Conservation (phyloP, 805 yeast genomes). For the Saturnispora saitoi region DNA sequence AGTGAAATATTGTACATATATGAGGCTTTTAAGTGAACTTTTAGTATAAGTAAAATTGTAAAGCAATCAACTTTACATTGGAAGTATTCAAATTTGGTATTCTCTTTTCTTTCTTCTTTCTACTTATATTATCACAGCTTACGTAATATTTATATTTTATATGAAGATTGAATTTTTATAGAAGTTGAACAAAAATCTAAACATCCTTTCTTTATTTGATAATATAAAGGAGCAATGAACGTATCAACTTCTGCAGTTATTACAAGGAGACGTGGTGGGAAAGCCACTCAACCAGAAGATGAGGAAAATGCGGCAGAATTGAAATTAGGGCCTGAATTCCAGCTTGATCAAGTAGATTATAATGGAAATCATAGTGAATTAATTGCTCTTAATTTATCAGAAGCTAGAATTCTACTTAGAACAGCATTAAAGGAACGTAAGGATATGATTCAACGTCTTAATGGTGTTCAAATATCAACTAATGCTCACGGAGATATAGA, state of each 20-base stretch:
- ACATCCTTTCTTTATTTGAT: too few species aligned
- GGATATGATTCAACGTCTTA: slow-evolving; percentile 37
- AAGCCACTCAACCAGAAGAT: slow-evolving; percentile 56
- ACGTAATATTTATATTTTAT: too few species aligned
- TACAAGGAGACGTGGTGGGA: slow-evolving; percentile 65
- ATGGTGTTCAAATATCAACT: slow-evolving; percentile 25
- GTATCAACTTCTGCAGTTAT: slow-evolving; percentile 84
- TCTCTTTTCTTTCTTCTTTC: too few species aligned
- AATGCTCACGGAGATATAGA: slow-evolving; percentile 30
- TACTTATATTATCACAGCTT: too few species aligned
- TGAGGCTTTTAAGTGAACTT: too few species aligned
- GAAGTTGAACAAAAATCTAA: neutral
- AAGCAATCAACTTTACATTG: too few species aligned
- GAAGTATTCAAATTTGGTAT: too few species aligned
- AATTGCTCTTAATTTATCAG: slow-evolving; percentile 80
- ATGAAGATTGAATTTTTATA: too few species aligned
- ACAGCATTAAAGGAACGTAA: slow-evolving; percentile 78
- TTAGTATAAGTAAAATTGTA: too few species aligned
- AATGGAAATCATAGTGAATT: slow-evolving; percentile 70
- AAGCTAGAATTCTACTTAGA: slow-evolving; percentile 81
- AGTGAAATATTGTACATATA: too few species aligned
- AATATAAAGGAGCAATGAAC: slow-evolving; percentile 44
- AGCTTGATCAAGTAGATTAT: slow-evolving; percentile 68
- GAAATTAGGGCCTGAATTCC: slow-evolving; percentile 90
- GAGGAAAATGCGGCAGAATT: slow-evolving; percentile 88